These are phyloP conservation scores for Fusarium sublunatum DNA, from an alignment of 2,329 filamentous ascomycete genomes.

Conservation along the genomic window DNA sequence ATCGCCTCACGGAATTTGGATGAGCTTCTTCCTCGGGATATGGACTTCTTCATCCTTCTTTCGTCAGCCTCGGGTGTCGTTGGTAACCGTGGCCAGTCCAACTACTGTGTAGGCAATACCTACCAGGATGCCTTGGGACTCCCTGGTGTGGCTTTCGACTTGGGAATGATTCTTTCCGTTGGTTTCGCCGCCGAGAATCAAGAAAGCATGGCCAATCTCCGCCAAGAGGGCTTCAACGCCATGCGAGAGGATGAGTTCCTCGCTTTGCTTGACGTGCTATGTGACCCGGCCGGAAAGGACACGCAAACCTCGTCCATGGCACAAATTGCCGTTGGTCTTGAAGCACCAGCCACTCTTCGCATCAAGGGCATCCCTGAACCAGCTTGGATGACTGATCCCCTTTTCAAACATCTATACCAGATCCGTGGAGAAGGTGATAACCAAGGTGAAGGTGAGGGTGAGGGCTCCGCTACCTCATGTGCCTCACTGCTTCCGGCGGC, in stretches of 20 bases:
- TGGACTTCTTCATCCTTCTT: slow-evolving; percentile 67
- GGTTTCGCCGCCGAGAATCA: slow-evolving; percentile 63
- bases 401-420: slow-evolving; percentile 1
- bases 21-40: slow-evolving; percentile 39
- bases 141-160: slow-evolving; percentile 59
- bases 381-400: slow-evolving; percentile 6
- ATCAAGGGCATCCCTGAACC: slow-evolving; percentile 2
- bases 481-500: not conserved
- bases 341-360: slow-evolving; percentile 1
- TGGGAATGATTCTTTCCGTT: slow-evolving; percentile 63
- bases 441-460: not conserved
- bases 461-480: not conserved
- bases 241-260: slow-evolving; percentile 12
- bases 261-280: slow-evolving; percentile 5
- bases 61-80: slow-evolving; percentile 64
- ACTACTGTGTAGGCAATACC: slow-evolving; percentile 62
- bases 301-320: not conserved
- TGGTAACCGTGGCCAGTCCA: slow-evolving; percentile 63
- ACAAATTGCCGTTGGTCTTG: slow-evolving; percentile 9
- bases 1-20: slow-evolving; percentile 66
- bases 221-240: slow-evolving; percentile 5
- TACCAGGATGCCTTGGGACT: slow-evolving; percentile 13
- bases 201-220: slow-evolving; percentile 2
- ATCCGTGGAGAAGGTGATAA: slow-evolving; percentile 3
- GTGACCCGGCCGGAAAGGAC: not conserved